Percentiles rank a stretch among this genome's conserved stretches.
Evolutionary conservation across 805 yeast genomes (phyloP).

Genomic region (Ogataea trehalophila): DNA sequence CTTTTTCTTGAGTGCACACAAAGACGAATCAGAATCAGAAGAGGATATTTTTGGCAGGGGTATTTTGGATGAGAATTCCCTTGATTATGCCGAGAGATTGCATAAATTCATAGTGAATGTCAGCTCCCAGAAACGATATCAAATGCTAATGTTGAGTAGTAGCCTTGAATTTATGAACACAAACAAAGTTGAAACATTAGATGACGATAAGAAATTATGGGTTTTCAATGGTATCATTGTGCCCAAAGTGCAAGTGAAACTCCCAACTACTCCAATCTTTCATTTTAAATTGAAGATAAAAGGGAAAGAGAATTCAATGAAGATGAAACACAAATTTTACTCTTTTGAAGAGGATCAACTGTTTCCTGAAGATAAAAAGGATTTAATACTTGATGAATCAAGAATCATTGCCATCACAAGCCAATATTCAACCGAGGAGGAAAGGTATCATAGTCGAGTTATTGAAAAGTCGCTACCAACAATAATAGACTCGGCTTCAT

Average conservation of each 20-base stretch:
- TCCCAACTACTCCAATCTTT: constrained; percentile 18
- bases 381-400: constrained; percentile 14
- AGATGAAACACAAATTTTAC: constrained; percentile 23
- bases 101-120: constrained; percentile 14
- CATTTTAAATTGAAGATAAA: constrained; percentile 29
- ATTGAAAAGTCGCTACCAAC: constrained; percentile 28
- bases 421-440: constrained; percentile 4
- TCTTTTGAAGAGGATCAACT: constrained; percentile 25
- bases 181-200: constrained; percentile 7
- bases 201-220: constrained; percentile 13
- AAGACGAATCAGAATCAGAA: constrained; percentile 4
- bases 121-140: constrained; percentile 15
- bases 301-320: constrained; percentile 9
- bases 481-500: constrained; percentile 42
- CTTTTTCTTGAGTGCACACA: constrained; percentile 23
- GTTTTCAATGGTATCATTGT: constrained; percentile 23
- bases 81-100: constrained; percentile 33
- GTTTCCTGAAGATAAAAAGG: constrained; percentile 20
- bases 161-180: constrained; percentile 15
- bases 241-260: constrained; percentile 12
- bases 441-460: constrained; percentile 8
- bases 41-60: constrained; percentile 12
- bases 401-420: constrained; percentile 1
- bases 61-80: constrained; percentile 25
- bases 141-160: constrained; percentile 34